Evolutionary conservation across 106 monocot genomes (phyloP), one percentile per base, ranked within the genome.

Genomic region (Agapanthus africanus): DNA sequence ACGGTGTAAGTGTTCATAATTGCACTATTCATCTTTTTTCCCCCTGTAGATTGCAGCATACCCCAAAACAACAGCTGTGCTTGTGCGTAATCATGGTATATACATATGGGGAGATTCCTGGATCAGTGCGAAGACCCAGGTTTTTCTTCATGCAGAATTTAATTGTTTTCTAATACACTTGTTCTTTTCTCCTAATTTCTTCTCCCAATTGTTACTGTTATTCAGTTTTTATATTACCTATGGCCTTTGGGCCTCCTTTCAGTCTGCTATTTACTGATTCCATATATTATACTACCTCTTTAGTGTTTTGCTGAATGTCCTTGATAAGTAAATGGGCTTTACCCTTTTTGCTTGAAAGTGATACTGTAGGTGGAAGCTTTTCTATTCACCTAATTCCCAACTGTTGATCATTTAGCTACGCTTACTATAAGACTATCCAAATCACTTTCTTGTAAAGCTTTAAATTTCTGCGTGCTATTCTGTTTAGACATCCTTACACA

Each of bases 111-210:
- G 95, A 76, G 95, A 95, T 74, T 81, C 95, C 16, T 91, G 95
- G 95, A 95, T 95, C 68, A 84, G 68, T 88, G 88, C 88, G 54
- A 95, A 95, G 76, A 95, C 95, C 37, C 95, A 95, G 88, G 95
- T 91, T 63, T 80, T 47, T 78, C 80, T 25, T 50, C 22, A 68
- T 59, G 46, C 2, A 50, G 33, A 9, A 14, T 16, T 4, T 44
- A n/a, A n/a, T 14, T 44, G 44, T 9, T 38, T 64, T 39, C 13
- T 6, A 4, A n/a, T 36, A 1, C 1, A 21, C 23, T 8, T 64
- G 6, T 37, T 0, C 37, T 64, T 64, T 39, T 49, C 19, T 34
- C n/a, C 32, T 68, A 42, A 8, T 68, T 50, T 21, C 31, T 31
- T 2, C 19, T 49, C 34, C 0, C 28, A 15, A 27, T 54, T 28